A percentile compares a stretch with the other conserved stretches of the same genome.
phyloP scores from a whole-genome alignment of 768 basidiomycete genomes.

The Hypholoma fasciculare region DNA sequence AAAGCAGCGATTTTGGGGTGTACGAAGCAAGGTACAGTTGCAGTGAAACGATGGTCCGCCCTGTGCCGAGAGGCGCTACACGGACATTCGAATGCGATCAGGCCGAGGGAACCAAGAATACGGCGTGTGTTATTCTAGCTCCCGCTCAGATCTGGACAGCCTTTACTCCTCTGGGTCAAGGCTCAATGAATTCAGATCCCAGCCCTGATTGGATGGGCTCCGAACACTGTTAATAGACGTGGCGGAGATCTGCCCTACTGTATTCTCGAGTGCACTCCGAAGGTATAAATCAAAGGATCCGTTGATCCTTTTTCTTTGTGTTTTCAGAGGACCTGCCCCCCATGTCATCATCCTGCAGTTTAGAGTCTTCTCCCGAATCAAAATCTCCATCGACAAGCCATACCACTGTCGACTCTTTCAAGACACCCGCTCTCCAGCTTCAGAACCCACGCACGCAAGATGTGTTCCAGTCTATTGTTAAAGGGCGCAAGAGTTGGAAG shows the following conservation, averaged over 20 bases:
- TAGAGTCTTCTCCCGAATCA: conserved; percentile 18
- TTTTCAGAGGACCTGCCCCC: conserved; percentile 16
- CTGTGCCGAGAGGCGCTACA: conserved; percentile 21
- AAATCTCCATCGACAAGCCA: conserved; percentile 17
- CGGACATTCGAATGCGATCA: conserved; percentile 28
- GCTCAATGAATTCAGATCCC: conserved; percentile 27
- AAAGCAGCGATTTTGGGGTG: not conserved
- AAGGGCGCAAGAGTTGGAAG: conserved; percentile 75
- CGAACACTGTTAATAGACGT: conserved; percentile 35
- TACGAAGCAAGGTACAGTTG: conserved; percentile 11
- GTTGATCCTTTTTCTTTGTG: conserved; percentile 19
- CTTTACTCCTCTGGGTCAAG: conserved; percentile 34
- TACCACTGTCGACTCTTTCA: conserved; percentile 20
- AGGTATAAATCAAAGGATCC: conserved; percentile 31
- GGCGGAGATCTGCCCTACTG: conserved; percentile 25
- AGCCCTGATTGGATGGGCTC: conserved; percentile 28
- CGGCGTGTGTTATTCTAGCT: conserved; percentile 26
- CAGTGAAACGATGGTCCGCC: conserved; percentile 7
- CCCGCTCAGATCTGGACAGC: conserved; percentile 29
- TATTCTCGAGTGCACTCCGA: conserved; percentile 14
- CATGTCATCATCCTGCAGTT: conserved; percentile 20
- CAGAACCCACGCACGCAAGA: conserved; percentile 45
- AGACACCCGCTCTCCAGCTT: conserved; percentile 27
- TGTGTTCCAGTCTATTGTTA: conserved; percentile 67
- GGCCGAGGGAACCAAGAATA: conserved; percentile 23